These are phyloP conservation scores for Musa schizocarpa DNA, from an alignment of 176 grass and related monocot genomes.

Conservation along the genomic window DNA sequence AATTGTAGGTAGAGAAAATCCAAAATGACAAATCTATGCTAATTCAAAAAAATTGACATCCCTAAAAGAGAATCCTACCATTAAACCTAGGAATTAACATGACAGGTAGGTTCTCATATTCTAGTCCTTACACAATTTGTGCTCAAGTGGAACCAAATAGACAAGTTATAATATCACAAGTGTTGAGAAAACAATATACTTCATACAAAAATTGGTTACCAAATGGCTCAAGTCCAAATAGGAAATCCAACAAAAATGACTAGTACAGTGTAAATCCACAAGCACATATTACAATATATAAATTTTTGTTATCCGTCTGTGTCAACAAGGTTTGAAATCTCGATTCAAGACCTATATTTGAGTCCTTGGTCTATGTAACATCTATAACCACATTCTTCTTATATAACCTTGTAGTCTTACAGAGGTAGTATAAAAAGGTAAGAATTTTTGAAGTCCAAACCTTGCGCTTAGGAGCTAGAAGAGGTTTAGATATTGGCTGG, in stretches of 20 bases:
- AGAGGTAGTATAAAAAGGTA: constrained; percentile 1
- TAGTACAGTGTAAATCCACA: neutral
- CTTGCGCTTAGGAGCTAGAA: constrained; percentile 56
- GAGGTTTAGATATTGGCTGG: constrained; percentile 44
- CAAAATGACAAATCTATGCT: neutral
- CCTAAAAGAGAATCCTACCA: neutral
- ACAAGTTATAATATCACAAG: neutral
- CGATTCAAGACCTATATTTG: too few species aligned
- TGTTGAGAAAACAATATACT: neutral
- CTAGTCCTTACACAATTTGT: neutral
- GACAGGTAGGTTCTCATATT: neutral
- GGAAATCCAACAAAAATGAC: neutral
- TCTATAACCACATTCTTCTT: neutral
- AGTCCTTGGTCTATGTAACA: too few species aligned
- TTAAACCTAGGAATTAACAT: neutral
- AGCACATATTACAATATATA: neutral
- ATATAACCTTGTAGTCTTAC: neutral
- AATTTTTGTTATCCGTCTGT: too few species aligned
- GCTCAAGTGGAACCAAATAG: neutral
- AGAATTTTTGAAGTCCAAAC: constrained; percentile 18
- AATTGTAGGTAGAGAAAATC: neutral
- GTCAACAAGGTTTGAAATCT: too few species aligned
- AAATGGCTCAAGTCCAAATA: neutral
- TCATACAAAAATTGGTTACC: neutral
- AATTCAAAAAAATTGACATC: neutral